Percentiles rank a stretch among this genome's conserved stretches.
phyloP scores from a whole-genome alignment of 495 filamentous ascomycete genomes.

The Talaromyces nanjingensis region DNA sequence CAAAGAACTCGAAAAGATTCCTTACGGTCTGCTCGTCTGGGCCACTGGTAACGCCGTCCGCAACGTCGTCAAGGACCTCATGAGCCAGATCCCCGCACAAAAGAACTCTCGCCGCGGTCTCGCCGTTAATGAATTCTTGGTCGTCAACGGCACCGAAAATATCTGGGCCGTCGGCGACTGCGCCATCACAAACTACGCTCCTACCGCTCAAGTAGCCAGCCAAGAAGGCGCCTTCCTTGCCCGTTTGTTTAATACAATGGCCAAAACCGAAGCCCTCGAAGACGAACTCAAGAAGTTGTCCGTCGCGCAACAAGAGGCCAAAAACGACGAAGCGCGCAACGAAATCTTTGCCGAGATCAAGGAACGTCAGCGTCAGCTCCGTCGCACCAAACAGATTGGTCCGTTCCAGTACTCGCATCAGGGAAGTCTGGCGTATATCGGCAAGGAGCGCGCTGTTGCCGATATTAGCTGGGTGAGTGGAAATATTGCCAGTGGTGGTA shows the following conservation, averaged over 20 bases:
- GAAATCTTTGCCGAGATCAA: conserved; percentile 65
- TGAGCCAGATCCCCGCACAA: conserved; percentile 86
- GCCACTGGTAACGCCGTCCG: conserved; percentile 95
- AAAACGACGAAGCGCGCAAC: conserved; percentile 47
- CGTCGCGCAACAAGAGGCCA: conserved; percentile 58
- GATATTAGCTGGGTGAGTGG: conserved; percentile 97
- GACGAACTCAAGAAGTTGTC: conserved; percentile 55
- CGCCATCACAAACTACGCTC: conserved; percentile 92
- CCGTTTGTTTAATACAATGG: conserved; percentile 96
- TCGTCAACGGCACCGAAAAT: conserved; percentile 93
- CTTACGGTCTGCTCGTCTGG: conserved; percentile 96
- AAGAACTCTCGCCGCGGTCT: conserved; percentile 92
- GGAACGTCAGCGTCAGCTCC: conserved; percentile 73
- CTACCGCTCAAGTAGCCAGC: conserved; percentile 91
- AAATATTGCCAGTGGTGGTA: conserved; percentile 82
- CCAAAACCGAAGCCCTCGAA: conserved; percentile 79
- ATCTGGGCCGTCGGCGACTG: conserved; percentile 92
- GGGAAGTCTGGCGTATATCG: conserved; percentile 94
- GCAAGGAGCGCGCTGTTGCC: conserved; percentile 93
- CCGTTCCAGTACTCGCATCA: conserved; percentile 98
- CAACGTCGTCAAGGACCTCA: conserved; percentile 80
- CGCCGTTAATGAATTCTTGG: conserved; percentile 95
- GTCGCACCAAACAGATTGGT: conserved; percentile 84
- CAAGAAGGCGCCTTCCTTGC: conserved; percentile 96
- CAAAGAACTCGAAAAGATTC: conserved; percentile 73